Percentiles rank a stretch among this genome's conserved stretches.
These are phyloP conservation scores for Phytophthora cryptogea DNA, from an alignment of 352 stramenopile species.

Conservation along the genomic window DNA sequence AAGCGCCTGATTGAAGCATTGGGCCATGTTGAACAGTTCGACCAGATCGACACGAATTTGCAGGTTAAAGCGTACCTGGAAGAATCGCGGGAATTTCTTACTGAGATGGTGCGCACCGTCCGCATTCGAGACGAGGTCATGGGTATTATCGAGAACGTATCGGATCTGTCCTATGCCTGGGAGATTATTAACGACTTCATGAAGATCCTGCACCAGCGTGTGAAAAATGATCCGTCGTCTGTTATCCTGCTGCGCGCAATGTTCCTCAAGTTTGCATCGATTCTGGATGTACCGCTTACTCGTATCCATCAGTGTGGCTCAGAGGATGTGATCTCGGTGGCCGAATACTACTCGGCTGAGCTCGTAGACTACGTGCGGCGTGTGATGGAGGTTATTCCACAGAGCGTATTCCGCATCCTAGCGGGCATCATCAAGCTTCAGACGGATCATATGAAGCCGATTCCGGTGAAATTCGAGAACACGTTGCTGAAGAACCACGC, in stretches of 20 bases:
- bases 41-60: constrained; percentile 95
- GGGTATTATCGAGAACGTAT: constrained; percentile 93
- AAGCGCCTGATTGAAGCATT: constrained; percentile 94
- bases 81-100: constrained; percentile 92
- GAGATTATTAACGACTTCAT: constrained; percentile 96
- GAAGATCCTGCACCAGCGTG: constrained; percentile 91
- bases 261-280: constrained; percentile 95
- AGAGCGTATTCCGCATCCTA: constrained; percentile 94
- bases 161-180: constrained; percentile 94
- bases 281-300: constrained; percentile 93
- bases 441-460: constrained; percentile 89
- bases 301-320: constrained; percentile 93
- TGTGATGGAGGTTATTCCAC: constrained; percentile 95
- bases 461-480: constrained; percentile 94
- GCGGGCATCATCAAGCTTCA: constrained; percentile 93
- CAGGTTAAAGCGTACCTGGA: constrained; percentile 95
- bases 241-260: constrained; percentile 93
- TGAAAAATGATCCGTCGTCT: constrained; percentile 93
- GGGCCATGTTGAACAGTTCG: constrained; percentile 95
- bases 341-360: constrained; percentile 94
- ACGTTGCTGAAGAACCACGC: constrained; percentile 92
- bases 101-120: constrained; percentile 95
- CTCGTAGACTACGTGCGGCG: constrained; percentile 94
- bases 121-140: constrained; percentile 93
- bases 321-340: constrained; percentile 92